A percentile compares a stretch with the other conserved stretches of the same genome.
Evolutionary conservation across 1,139 yeast species (phyloP).

Genomic region (Kodamaea sp.): DNA sequence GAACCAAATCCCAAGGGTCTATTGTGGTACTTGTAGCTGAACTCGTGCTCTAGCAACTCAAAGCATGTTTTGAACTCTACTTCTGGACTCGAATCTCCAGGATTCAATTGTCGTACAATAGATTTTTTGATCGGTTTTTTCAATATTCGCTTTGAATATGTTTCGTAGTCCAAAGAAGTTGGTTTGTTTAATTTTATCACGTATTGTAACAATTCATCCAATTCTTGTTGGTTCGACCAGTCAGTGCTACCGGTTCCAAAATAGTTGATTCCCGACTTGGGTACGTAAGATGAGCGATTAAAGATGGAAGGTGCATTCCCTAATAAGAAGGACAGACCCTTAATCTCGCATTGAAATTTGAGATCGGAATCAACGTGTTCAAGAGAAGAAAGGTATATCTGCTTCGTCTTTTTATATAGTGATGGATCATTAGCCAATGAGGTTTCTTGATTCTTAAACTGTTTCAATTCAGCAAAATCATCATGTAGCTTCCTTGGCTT

Average conservation of each 20-base stretch:
- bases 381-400: conserved; percentile 56
- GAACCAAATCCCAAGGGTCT: conserved; percentile 12
- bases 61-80: conserved; percentile 2
- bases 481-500: conserved; percentile 51
- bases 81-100: neutral
- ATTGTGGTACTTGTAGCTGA: conserved; percentile 1
- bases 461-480: conserved; percentile 39
- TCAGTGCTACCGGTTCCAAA: conserved; percentile 22
- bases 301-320: conserved; percentile 8
- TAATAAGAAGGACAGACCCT: conserved; percentile 26
- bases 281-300: conserved; percentile 10
- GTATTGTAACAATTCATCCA: conserved; percentile 34
- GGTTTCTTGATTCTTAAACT: conserved; percentile 7
- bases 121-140: neutral
- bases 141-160: conserved; percentile 15
- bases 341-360: conserved; percentile 48
- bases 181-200: conserved; percentile 28
- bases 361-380: conserved; percentile 65
- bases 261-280: conserved; percentile 16
- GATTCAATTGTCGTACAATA: neutral
- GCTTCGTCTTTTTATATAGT: conserved; percentile 8
- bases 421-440: neutral
- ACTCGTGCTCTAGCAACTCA: conserved; percentile 7
- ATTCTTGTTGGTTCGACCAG: conserved; percentile 38
- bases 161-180: conserved; percentile 12